Conservation (phyloP, 2,329 filamentous ascomycete genomes). For the Cordyceps cicadae region DNA sequence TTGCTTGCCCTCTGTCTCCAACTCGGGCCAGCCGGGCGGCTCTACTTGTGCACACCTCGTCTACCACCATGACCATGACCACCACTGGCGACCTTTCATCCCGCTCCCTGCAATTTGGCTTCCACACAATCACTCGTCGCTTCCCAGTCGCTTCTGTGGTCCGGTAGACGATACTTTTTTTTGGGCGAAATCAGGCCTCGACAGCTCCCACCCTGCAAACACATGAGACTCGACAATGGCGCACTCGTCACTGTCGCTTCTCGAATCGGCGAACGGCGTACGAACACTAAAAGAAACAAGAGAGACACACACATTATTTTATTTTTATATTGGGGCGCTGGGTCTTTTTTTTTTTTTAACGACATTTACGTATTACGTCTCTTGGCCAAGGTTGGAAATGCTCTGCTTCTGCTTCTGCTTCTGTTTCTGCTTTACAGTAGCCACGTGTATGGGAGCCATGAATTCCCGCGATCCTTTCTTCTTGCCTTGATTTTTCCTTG, state of each 20-base stretch:
- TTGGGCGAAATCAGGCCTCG: not conserved
- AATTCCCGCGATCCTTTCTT: constrained; percentile 4
- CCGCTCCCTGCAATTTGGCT: not conserved
- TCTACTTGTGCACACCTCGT: not conserved
- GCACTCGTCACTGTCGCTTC: constrained; percentile 22
- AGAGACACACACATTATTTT: constrained; percentile 13
- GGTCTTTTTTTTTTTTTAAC: constrained; percentile 28
- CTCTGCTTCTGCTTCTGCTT: constrained; percentile 1
- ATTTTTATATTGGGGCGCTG: constrained; percentile 27
- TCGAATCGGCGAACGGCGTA: constrained; percentile 33
- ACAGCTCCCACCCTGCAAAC: constrained; percentile 4
- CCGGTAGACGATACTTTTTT: not conserved
- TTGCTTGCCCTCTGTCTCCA: not conserved
- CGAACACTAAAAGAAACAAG: constrained; percentile 27
- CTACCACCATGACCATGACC: not conserved
- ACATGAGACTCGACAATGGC: constrained; percentile 18
- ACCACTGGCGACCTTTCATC: not conserved
- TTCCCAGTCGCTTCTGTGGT: not conserved
- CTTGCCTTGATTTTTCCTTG: not conserved
- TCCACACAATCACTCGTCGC: not conserved
- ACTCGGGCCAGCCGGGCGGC: not conserved
- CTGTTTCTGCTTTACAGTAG: constrained; percentile 2
- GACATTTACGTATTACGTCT: constrained; percentile 23
- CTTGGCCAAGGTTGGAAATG: constrained; percentile 6
- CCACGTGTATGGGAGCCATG: not conserved